phyloP scores from a whole-genome alignment of 2,329 filamentous ascomycete species.

The Pestalotiopsis sp. region DNA sequence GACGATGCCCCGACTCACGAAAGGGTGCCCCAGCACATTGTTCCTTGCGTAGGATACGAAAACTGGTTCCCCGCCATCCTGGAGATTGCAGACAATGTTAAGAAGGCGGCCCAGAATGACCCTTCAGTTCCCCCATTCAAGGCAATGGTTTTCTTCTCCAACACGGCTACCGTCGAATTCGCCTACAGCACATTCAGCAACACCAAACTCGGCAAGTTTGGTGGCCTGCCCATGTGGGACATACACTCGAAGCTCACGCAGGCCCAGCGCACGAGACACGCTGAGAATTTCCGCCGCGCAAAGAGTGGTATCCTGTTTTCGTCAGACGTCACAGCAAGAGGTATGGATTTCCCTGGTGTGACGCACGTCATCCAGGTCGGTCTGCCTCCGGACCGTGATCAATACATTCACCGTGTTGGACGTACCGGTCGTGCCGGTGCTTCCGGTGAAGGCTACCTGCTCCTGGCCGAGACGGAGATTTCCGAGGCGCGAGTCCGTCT shows the following conservation, averaged over 20 bases:
- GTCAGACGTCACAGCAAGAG: constrained; percentile 78
- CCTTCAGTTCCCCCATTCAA: constrained; percentile 71
- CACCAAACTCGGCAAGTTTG: constrained; percentile 38
- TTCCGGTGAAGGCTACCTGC: constrained; percentile 70
- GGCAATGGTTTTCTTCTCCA: constrained; percentile 91
- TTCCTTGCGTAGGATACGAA: constrained; percentile 67
- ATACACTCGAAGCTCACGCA: constrained; percentile 85
- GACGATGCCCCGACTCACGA: constrained; percentile 86
- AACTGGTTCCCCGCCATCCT: constrained; percentile 77
- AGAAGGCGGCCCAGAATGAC: constrained; percentile 42
- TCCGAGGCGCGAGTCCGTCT: constrained; percentile 51
- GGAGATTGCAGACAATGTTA: constrained; percentile 70
- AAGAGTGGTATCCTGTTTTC: constrained; percentile 69
- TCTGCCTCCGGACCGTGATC: constrained; percentile 63
- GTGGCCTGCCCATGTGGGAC: constrained; percentile 48
- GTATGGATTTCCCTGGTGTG: constrained; percentile 82
- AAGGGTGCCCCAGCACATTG: constrained; percentile 77
- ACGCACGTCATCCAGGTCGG: constrained; percentile 80
- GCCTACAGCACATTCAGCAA: constrained; percentile 57
- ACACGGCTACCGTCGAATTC: constrained; percentile 71
- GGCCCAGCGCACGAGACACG: constrained; percentile 64
- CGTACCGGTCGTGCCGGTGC: constrained; percentile 77
- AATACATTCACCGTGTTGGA: constrained; percentile 77
- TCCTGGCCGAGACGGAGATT: constrained; percentile 60
- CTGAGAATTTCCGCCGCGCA: constrained; percentile 71